phyloP scores from a whole-genome alignment of 1,284 basidiomycete species.

The Sporisorium scitamineum region DNA sequence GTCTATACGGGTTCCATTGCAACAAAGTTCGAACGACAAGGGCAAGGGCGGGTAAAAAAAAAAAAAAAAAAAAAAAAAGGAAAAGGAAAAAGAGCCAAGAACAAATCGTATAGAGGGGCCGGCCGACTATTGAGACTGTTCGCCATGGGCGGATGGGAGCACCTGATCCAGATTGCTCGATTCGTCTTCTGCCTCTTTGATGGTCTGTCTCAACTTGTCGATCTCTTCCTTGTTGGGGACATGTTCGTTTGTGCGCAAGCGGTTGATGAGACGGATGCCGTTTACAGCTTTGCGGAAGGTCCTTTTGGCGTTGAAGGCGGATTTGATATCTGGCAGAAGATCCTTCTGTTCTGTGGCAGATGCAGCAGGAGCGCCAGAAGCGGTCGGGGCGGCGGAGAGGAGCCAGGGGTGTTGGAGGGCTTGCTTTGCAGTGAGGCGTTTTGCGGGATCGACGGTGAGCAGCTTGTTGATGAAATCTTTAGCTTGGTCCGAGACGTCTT shows the following conservation, averaged over 20 bases:
- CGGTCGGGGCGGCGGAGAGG: constrained; percentile 14
- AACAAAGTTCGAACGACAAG: not conserved
- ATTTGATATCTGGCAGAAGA: constrained; percentile 67
- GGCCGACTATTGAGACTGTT: not conserved
- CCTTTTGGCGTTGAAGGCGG: constrained; percentile 66
- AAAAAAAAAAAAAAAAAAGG: not conserved
- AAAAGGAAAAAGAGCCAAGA: too few relatives aligned
- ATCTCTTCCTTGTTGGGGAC: constrained; percentile 47
- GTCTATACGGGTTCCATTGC: constrained; percentile 11
- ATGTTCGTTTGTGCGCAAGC: constrained; percentile 46
- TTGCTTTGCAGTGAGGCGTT: constrained; percentile 59
- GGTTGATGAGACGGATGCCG: constrained; percentile 63
- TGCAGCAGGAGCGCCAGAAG: not conserved
- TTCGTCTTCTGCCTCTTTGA: constrained; percentile 52
- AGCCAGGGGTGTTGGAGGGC: constrained; percentile 66
- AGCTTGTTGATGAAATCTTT: constrained; percentile 65
- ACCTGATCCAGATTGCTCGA: constrained; percentile 52
- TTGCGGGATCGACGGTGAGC: constrained; percentile 61
- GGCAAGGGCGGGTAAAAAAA: not conserved
- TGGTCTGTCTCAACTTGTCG: constrained; percentile 45
- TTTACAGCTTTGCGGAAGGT: constrained; percentile 68
- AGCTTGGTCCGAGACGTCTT: constrained; percentile 60
- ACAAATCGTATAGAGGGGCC: not conserved
- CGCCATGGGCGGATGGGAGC: constrained; percentile 4
- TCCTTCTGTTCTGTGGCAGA: constrained; percentile 51